These are phyloP conservation scores for Petasospora rhodanensis DNA, from an alignment of 1,139 yeast genomes.

Conservation along the genomic window DNA sequence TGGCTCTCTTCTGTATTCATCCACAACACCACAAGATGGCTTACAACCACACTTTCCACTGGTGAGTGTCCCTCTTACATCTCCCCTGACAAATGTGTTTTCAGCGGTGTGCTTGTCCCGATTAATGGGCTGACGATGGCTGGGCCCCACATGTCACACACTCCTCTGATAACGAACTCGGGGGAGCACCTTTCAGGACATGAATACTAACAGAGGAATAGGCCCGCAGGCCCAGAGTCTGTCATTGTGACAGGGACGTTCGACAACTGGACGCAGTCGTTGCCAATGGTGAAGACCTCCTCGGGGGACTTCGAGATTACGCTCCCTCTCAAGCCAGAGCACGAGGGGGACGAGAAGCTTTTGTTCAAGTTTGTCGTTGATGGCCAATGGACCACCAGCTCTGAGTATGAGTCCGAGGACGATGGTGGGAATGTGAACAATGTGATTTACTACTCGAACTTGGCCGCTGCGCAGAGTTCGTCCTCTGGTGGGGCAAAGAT, in stretches of 20 bases:
- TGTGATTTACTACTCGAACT: conserved; percentile 36
- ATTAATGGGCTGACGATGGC: not conserved
- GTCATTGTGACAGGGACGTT: conserved; percentile 75
- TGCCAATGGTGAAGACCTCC: conserved; percentile 53
- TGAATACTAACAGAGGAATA: conserved; percentile 18
- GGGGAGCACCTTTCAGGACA: not conserved
- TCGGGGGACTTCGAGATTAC: conserved; percentile 58
- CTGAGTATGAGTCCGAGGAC: conserved; percentile 42
- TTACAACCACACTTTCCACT: conserved; percentile 14
- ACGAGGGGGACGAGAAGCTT: conserved; percentile 39
- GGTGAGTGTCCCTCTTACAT: conserved; percentile 9
- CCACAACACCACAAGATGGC: conserved; percentile 6
- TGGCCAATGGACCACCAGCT: conserved; percentile 60
- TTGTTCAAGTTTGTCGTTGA: conserved; percentile 72
- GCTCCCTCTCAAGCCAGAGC: conserved; percentile 41
- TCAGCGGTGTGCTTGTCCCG: not conserved
- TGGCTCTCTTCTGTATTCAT: not conserved
- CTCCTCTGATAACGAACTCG: too few species aligned
- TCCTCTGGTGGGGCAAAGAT: conserved; percentile 41
- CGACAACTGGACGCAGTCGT: conserved; percentile 65
- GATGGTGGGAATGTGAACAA: conserved; percentile 68
- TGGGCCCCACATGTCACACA: too few species aligned
- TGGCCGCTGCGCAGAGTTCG: conserved; percentile 21
- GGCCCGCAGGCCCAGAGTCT: conserved; percentile 74
- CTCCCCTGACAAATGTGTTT: not conserved